phyloP scores from a whole-genome alignment of 2,329 filamentous ascomycete species.

The Cercospora brassicicola region DNA sequence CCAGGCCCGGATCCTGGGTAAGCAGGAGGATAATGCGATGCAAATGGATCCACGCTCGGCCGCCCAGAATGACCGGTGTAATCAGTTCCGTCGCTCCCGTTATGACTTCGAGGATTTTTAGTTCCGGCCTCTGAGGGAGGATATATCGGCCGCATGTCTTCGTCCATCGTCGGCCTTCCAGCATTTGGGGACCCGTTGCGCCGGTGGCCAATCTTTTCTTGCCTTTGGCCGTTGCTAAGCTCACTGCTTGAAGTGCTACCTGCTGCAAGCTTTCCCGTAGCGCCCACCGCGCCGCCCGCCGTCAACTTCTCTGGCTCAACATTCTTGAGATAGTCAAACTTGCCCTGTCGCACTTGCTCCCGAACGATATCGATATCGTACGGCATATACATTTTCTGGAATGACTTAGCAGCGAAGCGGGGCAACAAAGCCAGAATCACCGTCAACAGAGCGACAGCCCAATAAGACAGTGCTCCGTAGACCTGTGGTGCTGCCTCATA shows the following conservation, averaged over 20 bases:
- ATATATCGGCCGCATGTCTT: slow-evolving; percentile 90
- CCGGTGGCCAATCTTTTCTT: slow-evolving; percentile 42
- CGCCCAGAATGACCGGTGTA: slow-evolving; percentile 62
- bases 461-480: slow-evolving; percentile 80
- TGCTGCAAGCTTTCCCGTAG: slow-evolving; percentile 45
- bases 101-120: slow-evolving; percentile 79
- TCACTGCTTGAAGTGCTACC: slow-evolving; percentile 62
- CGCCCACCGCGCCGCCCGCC: slow-evolving; percentile 41
- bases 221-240: slow-evolving; percentile 26
- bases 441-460: slow-evolving; percentile 77
- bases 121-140: slow-evolving; percentile 82
- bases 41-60: slow-evolving; percentile 41
- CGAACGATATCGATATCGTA: slow-evolving; percentile 92
- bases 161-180: slow-evolving; percentile 62
- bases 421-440: slow-evolving; percentile 81
- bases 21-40: slow-evolving; percentile 38
- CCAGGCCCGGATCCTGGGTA: slow-evolving; percentile 15
- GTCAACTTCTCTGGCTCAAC: slow-evolving; percentile 45
- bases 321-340: slow-evolving; percentile 71
- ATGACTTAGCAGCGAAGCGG: slow-evolving; percentile 78
- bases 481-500: slow-evolving; percentile 77
- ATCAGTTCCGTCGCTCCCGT: slow-evolving; percentile 90
- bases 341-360: slow-evolving; percentile 81
- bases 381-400: slow-evolving; percentile 93
- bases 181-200: slow-evolving; percentile 38